These are phyloP conservation scores for Ogataea pilisensis DNA, from an alignment of 805 yeast genomes.

Conservation along the genomic window DNA sequence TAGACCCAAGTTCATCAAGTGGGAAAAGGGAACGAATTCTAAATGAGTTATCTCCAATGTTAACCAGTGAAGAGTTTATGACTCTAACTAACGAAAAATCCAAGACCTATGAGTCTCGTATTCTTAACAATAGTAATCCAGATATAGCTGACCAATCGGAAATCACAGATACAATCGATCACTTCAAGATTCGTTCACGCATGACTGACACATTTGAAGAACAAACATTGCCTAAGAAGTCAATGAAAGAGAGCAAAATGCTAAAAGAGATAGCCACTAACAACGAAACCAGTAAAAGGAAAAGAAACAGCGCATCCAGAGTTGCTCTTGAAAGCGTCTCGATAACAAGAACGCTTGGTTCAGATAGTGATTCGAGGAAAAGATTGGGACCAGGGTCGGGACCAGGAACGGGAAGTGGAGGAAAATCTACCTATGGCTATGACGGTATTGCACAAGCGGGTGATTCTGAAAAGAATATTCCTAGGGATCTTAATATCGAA, in stretches of 20 bases:
- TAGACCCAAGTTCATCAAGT: too few relatives aligned
- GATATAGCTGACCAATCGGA: constrained; percentile 20
- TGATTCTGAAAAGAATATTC: too few relatives aligned
- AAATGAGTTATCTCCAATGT: constrained; percentile 31
- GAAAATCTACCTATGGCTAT: too few relatives aligned
- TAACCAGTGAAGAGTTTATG: constrained; percentile 31
- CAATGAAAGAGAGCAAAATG: constrained; percentile 8
- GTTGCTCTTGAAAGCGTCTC: neutral
- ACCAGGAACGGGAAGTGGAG: neutral
- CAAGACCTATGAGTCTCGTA: constrained; percentile 21
- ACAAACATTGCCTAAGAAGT: constrained; percentile 3
- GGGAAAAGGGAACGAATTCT: constrained; percentile 12
- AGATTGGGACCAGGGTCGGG: neutral
- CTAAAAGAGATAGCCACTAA: constrained; percentile 8
- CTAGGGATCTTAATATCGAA: constrained; percentile 1
- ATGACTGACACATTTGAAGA: constrained; percentile 7
- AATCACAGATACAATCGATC: constrained; percentile 11
- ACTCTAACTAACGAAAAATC: constrained; percentile 27
- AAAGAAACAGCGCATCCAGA: constrained; percentile 6
- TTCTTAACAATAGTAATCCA: constrained; percentile 19
- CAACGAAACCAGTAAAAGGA: constrained; percentile 3
- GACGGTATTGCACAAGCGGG: too few relatives aligned
- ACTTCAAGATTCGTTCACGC: constrained; percentile 12
- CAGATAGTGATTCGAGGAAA: neutral
- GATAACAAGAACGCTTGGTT: neutral